Conservation (phyloP, 1,284 basidiomycete species). For the Xerocomus minutiporus region DNA sequence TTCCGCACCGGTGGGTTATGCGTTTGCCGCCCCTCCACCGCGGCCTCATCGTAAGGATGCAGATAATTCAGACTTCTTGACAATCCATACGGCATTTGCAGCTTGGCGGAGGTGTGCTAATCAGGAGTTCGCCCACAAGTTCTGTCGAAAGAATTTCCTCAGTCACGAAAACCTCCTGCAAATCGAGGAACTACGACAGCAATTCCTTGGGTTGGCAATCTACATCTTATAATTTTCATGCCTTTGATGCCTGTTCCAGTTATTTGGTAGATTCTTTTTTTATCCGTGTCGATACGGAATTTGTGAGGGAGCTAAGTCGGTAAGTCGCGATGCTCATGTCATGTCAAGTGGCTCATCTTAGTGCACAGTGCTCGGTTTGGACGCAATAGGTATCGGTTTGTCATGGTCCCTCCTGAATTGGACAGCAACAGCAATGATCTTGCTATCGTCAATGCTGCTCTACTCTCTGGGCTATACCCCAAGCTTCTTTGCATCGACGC, state of each 20-base stretch:
- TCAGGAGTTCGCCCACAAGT: constrained; percentile 57
- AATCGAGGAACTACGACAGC: constrained; percentile 95
- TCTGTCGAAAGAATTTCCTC: constrained; percentile 81
- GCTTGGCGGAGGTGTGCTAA: constrained; percentile 83
- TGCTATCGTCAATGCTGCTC: constrained; percentile 73
- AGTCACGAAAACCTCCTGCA: constrained; percentile 93
- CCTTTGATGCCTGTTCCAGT: constrained; percentile 34
- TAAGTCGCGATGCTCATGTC: constrained; percentile 25
- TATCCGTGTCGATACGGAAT: constrained; percentile 63
- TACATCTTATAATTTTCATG: neutral
- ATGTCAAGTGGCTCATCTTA: constrained; percentile 1
- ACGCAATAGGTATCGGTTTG: constrained; percentile 72
- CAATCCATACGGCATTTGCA: constrained; percentile 86
- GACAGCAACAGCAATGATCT: constrained; percentile 67
- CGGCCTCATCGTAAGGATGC: constrained; percentile 4
- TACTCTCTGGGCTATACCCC: constrained; percentile 88
- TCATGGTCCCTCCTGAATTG: constrained; percentile 68
- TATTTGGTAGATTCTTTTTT: constrained; percentile 88
- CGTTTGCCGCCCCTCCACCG: neutral
- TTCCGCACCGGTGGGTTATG: constrained; percentile 69
- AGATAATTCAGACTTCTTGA: constrained; percentile 97
- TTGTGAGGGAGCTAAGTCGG: constrained; percentile 73
- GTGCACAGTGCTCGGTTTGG: constrained; percentile 64
- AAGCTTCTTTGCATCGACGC: constrained; percentile 79
- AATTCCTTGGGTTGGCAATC: constrained; percentile 69